phyloP scores from a whole-genome alignment of 257 asterid species.

The Solanum arcanum region DNA sequence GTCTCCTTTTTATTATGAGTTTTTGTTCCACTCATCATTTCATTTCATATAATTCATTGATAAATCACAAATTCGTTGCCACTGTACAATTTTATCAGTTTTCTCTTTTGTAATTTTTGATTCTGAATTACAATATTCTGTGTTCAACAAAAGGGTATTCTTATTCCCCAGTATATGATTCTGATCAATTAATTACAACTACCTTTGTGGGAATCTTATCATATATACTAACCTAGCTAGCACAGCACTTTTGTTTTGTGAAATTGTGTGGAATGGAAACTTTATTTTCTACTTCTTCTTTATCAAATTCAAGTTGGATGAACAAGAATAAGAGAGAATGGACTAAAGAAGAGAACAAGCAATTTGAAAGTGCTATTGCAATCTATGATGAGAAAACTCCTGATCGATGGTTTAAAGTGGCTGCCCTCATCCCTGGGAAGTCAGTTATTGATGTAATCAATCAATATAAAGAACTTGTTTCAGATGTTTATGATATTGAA shows the following conservation, averaged over 20 bases:
- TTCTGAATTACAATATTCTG: conserved; percentile 6
- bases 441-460: conserved; percentile 56
- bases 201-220: neutral
- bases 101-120: neutral
- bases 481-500: conserved; percentile 66
- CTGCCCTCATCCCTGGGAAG: conserved; percentile 61
- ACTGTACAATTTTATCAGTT: neutral
- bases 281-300: conserved; percentile 21
- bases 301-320: conserved; percentile 22
- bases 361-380: conserved; percentile 67
- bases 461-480: conserved; percentile 50
- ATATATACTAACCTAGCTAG: neutral
- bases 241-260: neutral
- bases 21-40: neutral
- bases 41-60: neutral
- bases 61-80: neutral
- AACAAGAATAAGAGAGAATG: conserved; percentile 26
- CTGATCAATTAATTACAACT: neutral
- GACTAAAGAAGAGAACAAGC: conserved; percentile 76
- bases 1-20: neutral
- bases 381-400: conserved; percentile 56
- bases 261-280: conserved; percentile 54
- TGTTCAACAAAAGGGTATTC: conserved; percentile 9
- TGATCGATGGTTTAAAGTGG: conserved; percentile 60
- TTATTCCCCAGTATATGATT: conserved; percentile 36